These are phyloP conservation scores for Pseudogymnoascus sp. DNA, from an alignment of 2,329 filamentous ascomycete species.

Conservation along the genomic window DNA sequence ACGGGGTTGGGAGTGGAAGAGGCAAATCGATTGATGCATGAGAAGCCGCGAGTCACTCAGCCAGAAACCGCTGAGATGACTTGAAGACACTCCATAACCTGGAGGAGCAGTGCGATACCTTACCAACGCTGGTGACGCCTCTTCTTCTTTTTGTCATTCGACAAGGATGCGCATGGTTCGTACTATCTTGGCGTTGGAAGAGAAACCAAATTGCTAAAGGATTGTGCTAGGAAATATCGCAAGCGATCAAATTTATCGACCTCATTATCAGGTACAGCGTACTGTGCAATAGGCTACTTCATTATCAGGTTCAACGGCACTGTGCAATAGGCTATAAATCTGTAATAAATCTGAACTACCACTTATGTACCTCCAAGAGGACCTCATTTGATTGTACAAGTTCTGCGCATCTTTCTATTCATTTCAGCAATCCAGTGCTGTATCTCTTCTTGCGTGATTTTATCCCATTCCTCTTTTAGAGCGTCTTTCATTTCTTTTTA, in stretches of 20 bases:
- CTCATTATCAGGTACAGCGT: conserved; percentile 11
- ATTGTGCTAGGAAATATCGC: conserved; percentile 10
- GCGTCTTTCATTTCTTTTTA: conserved; percentile 12
- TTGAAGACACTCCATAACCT: conserved; percentile 8
- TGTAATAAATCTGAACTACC: conserved; percentile 8
- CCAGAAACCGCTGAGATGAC: conserved; percentile 10
- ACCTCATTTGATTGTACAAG: conserved; percentile 9
- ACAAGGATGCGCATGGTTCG: neutral
- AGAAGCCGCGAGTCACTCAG: conserved; percentile 10
- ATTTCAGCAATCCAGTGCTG: conserved; percentile 12
- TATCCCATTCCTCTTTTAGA: conserved; percentile 14
- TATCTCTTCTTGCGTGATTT: conserved; percentile 13
- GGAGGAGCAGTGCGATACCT: neutral
- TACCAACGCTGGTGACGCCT: conserved; percentile 6
- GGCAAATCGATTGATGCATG: conserved; percentile 11
- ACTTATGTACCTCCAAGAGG: conserved; percentile 5
- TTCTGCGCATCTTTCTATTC: conserved; percentile 10
- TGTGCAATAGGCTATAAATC: neutral
- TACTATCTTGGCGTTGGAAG: conserved; percentile 4
- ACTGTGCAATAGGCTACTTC: neutral
- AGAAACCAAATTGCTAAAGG: conserved; percentile 11
- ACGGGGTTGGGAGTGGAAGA: conserved; percentile 32
- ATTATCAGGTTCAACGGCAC: conserved; percentile 11
- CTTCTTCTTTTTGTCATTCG: conserved; percentile 1
- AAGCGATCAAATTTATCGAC: conserved; percentile 11